phyloP scores from a whole-genome alignment of 106 monocot genomes.

The Agapanthus africanus region DNA sequence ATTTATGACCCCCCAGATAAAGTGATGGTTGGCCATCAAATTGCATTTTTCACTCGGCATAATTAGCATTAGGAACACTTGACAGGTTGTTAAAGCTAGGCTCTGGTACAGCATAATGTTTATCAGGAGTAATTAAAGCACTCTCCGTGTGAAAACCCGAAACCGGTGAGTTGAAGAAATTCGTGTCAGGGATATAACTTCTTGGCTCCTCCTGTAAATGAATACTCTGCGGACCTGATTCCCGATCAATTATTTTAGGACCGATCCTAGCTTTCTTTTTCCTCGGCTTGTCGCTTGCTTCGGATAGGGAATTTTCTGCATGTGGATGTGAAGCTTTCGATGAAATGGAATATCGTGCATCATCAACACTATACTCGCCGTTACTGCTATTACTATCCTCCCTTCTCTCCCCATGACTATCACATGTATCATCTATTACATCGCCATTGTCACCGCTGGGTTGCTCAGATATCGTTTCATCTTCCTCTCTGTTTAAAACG shows the following conservation, averaged over 20 bases:
- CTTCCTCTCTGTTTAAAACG: conserved; percentile 75
- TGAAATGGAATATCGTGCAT: conserved; percentile 5
- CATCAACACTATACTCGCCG: conserved; percentile 33
- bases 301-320: not conserved
- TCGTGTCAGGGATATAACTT: conserved; percentile 38
- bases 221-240: conserved; percentile 8
- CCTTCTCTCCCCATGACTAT: conserved; percentile 31
- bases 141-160: conserved; percentile 10
- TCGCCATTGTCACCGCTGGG: conserved; percentile 48
- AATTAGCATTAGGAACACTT: conserved; percentile 6
- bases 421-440: conserved; percentile 39
- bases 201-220: conserved; percentile 12
- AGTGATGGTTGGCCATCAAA: conserved; percentile 23
- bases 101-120: conserved; percentile 13
- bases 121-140: conserved; percentile 21
- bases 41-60: too few species aligned
- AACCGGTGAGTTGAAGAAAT: conserved; percentile 22
- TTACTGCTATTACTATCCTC: conserved; percentile 55
- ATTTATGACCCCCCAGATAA: conserved; percentile 19
- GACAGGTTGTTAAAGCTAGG: not conserved
- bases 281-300: not conserved
- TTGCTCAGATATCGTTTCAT: conserved; percentile 33
- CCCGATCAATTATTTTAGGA: conserved; percentile 7
- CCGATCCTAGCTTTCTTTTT: conserved; percentile 27
- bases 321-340: not conserved